These are phyloP conservation scores for Chaetomium globosum DNA, from an alignment of 2,329 filamentous ascomycete species.

Conservation along the genomic window DNA sequence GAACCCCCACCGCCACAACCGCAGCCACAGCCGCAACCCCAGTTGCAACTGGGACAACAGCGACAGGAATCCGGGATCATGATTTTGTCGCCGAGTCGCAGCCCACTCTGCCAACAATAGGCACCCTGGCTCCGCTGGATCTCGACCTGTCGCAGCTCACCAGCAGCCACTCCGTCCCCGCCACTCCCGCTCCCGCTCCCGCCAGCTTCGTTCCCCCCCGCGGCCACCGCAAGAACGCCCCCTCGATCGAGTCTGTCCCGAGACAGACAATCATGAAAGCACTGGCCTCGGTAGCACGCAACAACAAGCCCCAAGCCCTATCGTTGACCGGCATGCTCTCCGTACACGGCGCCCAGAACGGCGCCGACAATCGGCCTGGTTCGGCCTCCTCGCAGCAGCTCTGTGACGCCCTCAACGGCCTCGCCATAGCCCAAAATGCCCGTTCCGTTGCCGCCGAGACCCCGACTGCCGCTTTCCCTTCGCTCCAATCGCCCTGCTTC, in stretches of 20 bases:
- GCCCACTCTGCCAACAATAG: constrained; percentile 24
- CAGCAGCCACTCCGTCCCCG: neutral
- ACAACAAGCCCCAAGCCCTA: constrained; percentile 64
- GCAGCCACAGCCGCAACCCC: neutral
- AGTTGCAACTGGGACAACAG: neutral
- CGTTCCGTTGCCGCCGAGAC: constrained; percentile 46
- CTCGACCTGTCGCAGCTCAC: constrained; percentile 33
- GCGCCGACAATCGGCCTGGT: constrained; percentile 46
- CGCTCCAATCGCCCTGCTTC: constrained; percentile 90
- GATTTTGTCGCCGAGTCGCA: constrained; percentile 16
- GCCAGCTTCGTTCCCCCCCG: constrained; percentile 33
- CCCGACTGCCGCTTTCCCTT: constrained; percentile 59
- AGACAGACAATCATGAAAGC: constrained; percentile 83
- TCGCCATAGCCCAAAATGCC: constrained; percentile 46
- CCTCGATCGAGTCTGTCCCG: constrained; percentile 68
- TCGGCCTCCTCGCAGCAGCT: constrained; percentile 63
- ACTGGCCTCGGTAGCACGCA: constrained; percentile 66
- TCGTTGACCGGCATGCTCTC: constrained; percentile 64
- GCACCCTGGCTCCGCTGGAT: constrained; percentile 34
- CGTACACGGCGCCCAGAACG: constrained; percentile 42
- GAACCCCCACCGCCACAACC: neutral
- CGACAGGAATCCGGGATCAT: constrained; percentile 26
- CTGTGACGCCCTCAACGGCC: constrained; percentile 61
- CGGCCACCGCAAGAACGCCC: constrained; percentile 52
- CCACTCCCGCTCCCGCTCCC: constrained; percentile 6